A percentile compares a stretch with the other conserved stretches of the same genome.
These are phyloP conservation scores for Arthrobotrys megalospora DNA, from an alignment of 2,329 filamentous ascomycete genomes.

Conservation along the genomic window DNA sequence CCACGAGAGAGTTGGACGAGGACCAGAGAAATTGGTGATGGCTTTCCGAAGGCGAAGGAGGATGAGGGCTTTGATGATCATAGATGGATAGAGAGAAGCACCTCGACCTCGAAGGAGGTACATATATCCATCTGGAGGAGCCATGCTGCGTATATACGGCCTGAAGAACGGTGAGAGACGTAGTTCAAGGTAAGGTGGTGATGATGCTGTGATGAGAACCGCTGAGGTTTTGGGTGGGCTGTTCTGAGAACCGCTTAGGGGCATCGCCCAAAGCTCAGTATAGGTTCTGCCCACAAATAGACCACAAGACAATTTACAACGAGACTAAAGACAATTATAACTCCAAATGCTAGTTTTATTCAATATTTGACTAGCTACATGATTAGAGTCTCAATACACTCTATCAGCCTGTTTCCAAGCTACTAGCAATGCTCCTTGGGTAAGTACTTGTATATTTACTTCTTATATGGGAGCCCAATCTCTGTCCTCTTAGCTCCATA, in stretches of 20 bases:
- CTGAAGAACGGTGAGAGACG: not conserved
- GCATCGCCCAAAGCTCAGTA: not conserved
- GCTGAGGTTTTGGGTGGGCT: slow-evolving; percentile 23
- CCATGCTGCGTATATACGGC: not conserved
- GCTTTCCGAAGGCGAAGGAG: slow-evolving; percentile 23
- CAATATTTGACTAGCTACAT: slow-evolving; percentile 15
- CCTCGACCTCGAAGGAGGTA: slow-evolving; percentile 28
- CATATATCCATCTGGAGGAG: slow-evolving; percentile 1
- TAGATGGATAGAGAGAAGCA: not conserved
- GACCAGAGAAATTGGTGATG: slow-evolving; percentile 15
- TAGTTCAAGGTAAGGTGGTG: slow-evolving; percentile 9
- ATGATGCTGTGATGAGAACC: slow-evolving; percentile 27
- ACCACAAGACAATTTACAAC: no score
- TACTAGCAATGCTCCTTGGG: not conserved
- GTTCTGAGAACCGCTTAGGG: slow-evolving; percentile 31
- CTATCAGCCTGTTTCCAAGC: not conserved
- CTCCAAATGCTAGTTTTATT: not conserved
- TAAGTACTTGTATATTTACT: slow-evolving; percentile 20
- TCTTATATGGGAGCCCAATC: slow-evolving; percentile 51
- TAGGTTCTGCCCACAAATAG: not conserved
- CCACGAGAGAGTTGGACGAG: slow-evolving; percentile 14
- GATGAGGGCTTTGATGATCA: slow-evolving; percentile 27
- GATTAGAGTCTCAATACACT: not conserved
- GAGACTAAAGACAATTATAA: not conserved
- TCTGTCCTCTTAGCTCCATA: slow-evolving; percentile 55